These are phyloP conservation scores for Volutella citrinella DNA, from an alignment of 2,329 filamentous ascomycete species.

Conservation along the genomic window DNA sequence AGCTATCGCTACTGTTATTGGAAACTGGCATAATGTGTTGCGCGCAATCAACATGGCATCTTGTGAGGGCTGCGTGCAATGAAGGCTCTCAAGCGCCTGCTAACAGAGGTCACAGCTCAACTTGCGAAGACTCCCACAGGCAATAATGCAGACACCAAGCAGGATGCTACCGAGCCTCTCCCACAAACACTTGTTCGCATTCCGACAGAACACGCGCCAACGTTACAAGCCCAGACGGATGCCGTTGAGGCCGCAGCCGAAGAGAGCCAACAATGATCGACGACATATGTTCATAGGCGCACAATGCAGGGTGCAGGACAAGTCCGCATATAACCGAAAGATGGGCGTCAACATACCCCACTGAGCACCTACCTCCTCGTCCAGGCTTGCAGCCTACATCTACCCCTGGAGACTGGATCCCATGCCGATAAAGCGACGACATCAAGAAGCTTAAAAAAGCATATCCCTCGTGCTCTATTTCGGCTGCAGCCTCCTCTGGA, in stretches of 20 bases:
- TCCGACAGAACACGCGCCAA: slow-evolving; percentile 72
- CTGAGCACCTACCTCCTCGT: too few relatives aligned
- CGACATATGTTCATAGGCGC: neutral
- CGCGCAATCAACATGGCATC: slow-evolving; percentile 85
- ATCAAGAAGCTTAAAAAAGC: too few relatives aligned
- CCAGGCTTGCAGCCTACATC: too few relatives aligned
- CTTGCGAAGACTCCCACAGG: slow-evolving; percentile 58
- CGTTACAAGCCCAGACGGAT: slow-evolving; percentile 59
- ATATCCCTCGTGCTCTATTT: too few relatives aligned
- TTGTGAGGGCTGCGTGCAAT: slow-evolving; percentile 53
- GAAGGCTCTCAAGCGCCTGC: too few relatives aligned
- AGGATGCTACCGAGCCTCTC: slow-evolving; percentile 49
- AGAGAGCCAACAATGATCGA: slow-evolving; percentile 30
- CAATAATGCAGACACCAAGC: slow-evolving; percentile 29
- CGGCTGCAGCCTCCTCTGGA: too few relatives aligned
- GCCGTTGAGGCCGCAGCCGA: slow-evolving; percentile 43
- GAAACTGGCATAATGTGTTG: slow-evolving; percentile 86
- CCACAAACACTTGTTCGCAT: slow-evolving; percentile 83
- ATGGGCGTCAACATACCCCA: slow-evolving; percentile 1
- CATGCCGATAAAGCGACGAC: too few relatives aligned
- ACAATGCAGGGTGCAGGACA: neutral
- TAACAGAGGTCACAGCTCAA: slow-evolving; percentile 55
- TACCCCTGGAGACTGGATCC: too few relatives aligned
- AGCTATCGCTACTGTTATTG: slow-evolving; percentile 81
- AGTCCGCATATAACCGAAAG: neutral